Percentiles rank a stretch among this genome's conserved stretches.
These are phyloP conservation scores for Jaenimonas drosophilae DNA, from an alignment of 208 protist species.

Conservation along the genomic window DNA sequence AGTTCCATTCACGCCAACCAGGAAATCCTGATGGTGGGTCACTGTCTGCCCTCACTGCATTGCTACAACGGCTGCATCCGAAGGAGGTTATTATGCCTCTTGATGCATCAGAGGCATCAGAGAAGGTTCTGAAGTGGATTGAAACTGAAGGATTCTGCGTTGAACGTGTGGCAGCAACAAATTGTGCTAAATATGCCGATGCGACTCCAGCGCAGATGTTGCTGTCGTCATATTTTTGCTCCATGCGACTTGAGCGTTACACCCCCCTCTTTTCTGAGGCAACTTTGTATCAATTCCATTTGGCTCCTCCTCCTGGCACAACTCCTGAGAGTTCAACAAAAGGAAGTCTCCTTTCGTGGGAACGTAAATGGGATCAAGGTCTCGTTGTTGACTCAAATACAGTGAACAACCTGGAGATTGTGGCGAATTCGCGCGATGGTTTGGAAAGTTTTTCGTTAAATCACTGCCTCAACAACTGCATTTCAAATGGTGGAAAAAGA, in stretches of 20 bases:
- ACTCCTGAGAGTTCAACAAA: no score
- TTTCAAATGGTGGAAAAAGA: constrained; percentile 68
- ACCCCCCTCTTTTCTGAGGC: no score
- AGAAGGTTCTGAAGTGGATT: constrained; percentile 24
- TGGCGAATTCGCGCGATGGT: constrained; percentile 73
- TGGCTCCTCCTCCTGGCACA: no score
- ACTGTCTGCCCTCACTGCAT: constrained; percentile 22
- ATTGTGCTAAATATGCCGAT: no score
- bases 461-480: constrained; percentile 51
- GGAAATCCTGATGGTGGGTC: no score
- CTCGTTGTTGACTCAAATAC: constrained; percentile 63
- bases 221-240: no score
- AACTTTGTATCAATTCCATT: no score
- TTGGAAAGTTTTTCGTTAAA: constrained; percentile 57
- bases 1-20: no score
- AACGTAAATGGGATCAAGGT: constrained; percentile 48
- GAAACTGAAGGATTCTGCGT: constrained; percentile 46
- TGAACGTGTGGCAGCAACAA: constrained; percentile 18
- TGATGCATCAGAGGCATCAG: not conserved
- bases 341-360: constrained; percentile 17
- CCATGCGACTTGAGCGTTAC: no score
- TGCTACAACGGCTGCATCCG: constrained; percentile 73
- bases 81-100: constrained; percentile 64
- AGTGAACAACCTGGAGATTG: constrained; percentile 67
- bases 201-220: no score